A percentile compares a stretch with the other conserved stretches of the same genome.
Evolutionary conservation across 2,329 filamentous ascomycete genomes (phyloP).

Genomic region (Sporothrix luriei): DNA sequence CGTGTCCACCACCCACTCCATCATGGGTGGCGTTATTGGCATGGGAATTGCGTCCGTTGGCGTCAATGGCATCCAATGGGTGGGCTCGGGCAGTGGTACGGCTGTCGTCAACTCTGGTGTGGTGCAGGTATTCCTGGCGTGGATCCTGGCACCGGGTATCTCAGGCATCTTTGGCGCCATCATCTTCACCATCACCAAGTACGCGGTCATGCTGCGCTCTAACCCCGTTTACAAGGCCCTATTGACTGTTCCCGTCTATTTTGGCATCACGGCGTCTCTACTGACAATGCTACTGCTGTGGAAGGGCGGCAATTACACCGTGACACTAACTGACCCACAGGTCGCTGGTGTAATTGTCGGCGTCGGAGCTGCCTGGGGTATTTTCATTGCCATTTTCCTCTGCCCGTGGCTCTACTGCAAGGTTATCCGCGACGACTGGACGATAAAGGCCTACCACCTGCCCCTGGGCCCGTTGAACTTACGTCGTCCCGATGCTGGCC

Average conservation of each 20-base stretch:
- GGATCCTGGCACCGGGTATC: constrained; percentile 62
- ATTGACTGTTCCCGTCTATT: constrained; percentile 58
- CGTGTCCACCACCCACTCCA: constrained; percentile 64
- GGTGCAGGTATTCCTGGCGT: constrained; percentile 62
- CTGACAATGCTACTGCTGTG: constrained; percentile 64
- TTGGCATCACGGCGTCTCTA: constrained; percentile 57
- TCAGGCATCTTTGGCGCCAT: constrained; percentile 56
- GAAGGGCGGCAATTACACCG: constrained; percentile 52
- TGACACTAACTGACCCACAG: constrained; percentile 53
- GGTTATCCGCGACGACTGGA: constrained; percentile 63
- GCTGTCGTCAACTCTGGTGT: constrained; percentile 53
- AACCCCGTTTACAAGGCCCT: constrained; percentile 59
- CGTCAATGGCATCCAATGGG: constrained; percentile 56
- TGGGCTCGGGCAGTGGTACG: constrained; percentile 47
- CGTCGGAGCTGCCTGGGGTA: constrained; percentile 53
- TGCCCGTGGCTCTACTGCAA: constrained; percentile 62
- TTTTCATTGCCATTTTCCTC: constrained; percentile 57
- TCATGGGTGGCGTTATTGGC: constrained; percentile 62
- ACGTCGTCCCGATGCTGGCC: constrained; percentile 47
- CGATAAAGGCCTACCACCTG: constrained; percentile 59
- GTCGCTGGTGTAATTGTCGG: constrained; percentile 59
- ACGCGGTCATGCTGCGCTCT: constrained; percentile 56
- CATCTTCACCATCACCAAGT: constrained; percentile 61
- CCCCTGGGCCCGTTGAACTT: constrained; percentile 57
- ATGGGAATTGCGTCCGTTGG: constrained; percentile 61